These are phyloP conservation scores for Bathelium albidoporum DNA, from an alignment of 495 filamentous ascomycete genomes.

Conservation along the genomic window DNA sequence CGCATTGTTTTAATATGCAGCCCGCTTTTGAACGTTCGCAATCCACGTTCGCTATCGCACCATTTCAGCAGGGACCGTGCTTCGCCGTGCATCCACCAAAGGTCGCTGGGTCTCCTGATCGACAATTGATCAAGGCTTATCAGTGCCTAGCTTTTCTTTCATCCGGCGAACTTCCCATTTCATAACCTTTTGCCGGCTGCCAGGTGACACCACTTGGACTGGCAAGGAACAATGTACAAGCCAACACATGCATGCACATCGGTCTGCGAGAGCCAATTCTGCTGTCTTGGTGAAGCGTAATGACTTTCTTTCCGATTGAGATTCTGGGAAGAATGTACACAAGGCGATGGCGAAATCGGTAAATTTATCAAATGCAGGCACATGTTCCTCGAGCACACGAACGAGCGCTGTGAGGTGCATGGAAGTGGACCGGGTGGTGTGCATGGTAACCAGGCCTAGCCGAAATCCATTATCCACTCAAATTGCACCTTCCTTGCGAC, in stretches of 20 bases:
- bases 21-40: background rate
- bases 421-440: too few species aligned
- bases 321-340: too few species aligned
- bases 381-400: background rate
- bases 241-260: too few species aligned
- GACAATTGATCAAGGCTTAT: background rate
- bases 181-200: background rate
- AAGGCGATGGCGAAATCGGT: too few species aligned
- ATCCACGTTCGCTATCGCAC: background rate
- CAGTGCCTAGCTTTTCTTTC: background rate
- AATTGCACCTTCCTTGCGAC: background rate
- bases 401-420: background rate
- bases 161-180: background rate
- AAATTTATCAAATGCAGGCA: too few species aligned
- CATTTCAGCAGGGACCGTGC: background rate
- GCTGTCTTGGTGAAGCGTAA: too few species aligned
- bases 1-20: slow-evolving; percentile 1
- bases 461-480: background rate
- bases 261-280: too few species aligned
- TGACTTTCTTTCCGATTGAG: too few species aligned
- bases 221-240: background rate
- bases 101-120: slow-evolving; percentile 1
- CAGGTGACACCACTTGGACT: background rate
- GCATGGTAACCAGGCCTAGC: background rate
- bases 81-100: background rate